Conservation (phyloP, 306 rosid genomes). For the Pterocarpus santalinus region DNA sequence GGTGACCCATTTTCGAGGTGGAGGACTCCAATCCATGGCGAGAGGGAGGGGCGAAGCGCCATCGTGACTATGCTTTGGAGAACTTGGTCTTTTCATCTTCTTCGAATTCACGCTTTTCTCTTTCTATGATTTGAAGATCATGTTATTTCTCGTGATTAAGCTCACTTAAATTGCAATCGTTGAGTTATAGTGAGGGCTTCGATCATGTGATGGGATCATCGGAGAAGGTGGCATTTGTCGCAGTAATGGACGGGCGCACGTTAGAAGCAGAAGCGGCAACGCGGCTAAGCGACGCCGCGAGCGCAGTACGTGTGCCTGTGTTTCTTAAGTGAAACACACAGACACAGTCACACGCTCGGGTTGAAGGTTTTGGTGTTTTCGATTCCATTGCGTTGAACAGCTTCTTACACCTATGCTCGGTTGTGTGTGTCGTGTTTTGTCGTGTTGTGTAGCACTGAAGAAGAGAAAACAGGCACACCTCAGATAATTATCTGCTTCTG, state of each 20-base stretch:
- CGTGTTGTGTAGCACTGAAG: too few species aligned
- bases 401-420: too few species aligned
- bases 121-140: conserved; percentile 45
- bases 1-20: conserved; percentile 80
- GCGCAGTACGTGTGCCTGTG: conserved; percentile 40
- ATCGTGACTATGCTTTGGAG: conserved; percentile 93
- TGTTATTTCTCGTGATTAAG: background rate
- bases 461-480: too few species aligned
- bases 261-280: conserved; percentile 39
- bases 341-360: too few species aligned
- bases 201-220: conserved; percentile 45
- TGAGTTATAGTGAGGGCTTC: conserved; percentile 35
- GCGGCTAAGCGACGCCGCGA: conserved; percentile 48
- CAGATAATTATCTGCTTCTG: too few species aligned
- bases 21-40: conserved; percentile 98
- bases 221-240: conserved; percentile 36
- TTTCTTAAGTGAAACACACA: too few species aligned
- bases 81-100: conserved; percentile 88
- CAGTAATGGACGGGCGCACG: conserved; percentile 47
- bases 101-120: conserved; percentile 29
- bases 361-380: too few species aligned
- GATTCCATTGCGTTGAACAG: too few species aligned
- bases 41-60: conserved; percentile 99
- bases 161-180: background rate
- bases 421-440: too few species aligned